phyloP scores from a whole-genome alignment of 441 rosid genomes.

The Flueggea neowawraea region DNA sequence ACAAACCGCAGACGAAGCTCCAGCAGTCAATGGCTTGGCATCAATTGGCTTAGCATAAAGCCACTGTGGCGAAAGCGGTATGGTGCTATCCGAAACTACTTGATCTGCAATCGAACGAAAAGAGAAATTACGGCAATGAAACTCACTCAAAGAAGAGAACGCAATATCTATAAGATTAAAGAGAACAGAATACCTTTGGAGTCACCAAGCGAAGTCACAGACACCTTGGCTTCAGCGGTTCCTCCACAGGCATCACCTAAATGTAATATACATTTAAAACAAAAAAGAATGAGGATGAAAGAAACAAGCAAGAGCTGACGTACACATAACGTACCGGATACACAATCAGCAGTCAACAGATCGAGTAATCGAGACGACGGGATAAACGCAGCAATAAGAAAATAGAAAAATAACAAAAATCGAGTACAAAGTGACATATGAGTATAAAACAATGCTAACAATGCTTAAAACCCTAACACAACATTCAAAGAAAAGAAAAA shows the following conservation, averaged over 20 bases:
- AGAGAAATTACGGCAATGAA: background rate
- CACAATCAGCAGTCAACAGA: too few relatives aligned
- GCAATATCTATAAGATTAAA: background rate
- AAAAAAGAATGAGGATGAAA: background rate
- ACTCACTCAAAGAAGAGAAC: background rate
- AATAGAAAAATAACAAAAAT: background rate
- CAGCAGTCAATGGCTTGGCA: constrained; percentile 6
- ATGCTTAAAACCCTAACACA: background rate
- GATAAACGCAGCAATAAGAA: too few relatives aligned
- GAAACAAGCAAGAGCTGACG: background rate
- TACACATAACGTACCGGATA: too few relatives aligned
- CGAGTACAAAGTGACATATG: background rate
- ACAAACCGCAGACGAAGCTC: constrained; percentile 11
- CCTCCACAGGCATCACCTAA: constrained; percentile 27
- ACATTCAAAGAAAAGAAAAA: background rate
- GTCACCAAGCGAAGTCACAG: constrained; percentile 26
- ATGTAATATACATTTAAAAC: background rate
- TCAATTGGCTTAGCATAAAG: constrained; percentile 60
- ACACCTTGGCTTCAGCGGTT: constrained; percentile 27
- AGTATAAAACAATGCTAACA: background rate
- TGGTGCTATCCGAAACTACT: constrained; percentile 56
- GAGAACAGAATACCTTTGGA: constrained; percentile 33
- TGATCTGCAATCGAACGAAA: constrained; percentile 45
- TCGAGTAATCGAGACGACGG: too few relatives aligned
- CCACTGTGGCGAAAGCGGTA: constrained; percentile 94